A percentile compares a stretch with the other conserved stretches of the same genome.
These are phyloP conservation scores for Talaromyces sp. DNA, from an alignment of 2,329 filamentous ascomycete species.

Conservation along the genomic window DNA sequence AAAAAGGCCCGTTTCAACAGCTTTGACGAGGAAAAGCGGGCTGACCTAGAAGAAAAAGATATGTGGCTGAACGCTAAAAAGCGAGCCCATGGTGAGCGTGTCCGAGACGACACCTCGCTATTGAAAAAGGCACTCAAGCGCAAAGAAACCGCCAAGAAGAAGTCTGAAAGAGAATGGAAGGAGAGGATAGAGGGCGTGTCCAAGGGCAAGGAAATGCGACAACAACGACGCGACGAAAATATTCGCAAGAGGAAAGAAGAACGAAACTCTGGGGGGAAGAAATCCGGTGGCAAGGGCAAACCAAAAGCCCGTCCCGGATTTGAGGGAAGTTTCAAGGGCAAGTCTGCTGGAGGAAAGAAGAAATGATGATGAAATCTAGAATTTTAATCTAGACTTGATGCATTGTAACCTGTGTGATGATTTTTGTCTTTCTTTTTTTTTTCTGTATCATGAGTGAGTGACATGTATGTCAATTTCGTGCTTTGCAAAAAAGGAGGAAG, in stretches of 20 bases:
- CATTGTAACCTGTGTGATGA: neutral
- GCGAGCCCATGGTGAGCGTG: conserved; percentile 80
- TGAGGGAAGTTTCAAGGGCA: conserved; percentile 64
- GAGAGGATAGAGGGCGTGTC: conserved; percentile 68
- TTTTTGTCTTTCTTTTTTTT: neutral
- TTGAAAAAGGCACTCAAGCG: conserved; percentile 94
- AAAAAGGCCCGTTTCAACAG: conserved; percentile 74
- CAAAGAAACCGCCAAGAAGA: conserved; percentile 83
- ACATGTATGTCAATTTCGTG: neutral
- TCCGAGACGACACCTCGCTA: conserved; percentile 77
- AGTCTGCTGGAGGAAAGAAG: conserved; percentile 40
- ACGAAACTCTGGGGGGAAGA: conserved; percentile 49
- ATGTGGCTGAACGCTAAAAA: conserved; percentile 88
- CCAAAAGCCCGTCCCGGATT: conserved; percentile 61
- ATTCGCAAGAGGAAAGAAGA: conserved; percentile 69
- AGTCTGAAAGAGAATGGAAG: conserved; percentile 84
- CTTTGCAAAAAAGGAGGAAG: neutral
- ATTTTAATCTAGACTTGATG: neutral
- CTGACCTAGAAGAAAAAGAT: conserved; percentile 88
- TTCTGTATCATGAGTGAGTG: neutral
- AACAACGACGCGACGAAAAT: conserved; percentile 78
- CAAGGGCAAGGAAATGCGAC: conserved; percentile 70
- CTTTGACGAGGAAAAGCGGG: conserved; percentile 74
- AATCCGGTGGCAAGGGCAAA: conserved; percentile 25
- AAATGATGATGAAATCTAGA: neutral